Evolutionary conservation across 2,329 filamentous ascomycete genomes (phyloP).

Genomic region (Exophiala xenobiotica): DNA sequence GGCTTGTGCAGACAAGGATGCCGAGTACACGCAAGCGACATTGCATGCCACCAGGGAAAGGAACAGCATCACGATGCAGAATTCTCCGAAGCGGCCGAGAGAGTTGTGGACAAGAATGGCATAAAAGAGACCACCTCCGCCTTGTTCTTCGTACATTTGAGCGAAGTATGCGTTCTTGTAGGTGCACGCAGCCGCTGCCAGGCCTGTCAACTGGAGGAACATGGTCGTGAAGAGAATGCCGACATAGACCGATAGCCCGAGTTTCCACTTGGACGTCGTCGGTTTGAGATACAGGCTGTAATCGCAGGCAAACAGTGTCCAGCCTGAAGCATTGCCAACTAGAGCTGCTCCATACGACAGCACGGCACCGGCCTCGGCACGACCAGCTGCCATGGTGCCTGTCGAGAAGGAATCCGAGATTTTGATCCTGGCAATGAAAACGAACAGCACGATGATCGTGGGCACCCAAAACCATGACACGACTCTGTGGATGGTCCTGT

Average conservation of each 20-base stretch:
- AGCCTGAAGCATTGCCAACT: conserved; percentile 69
- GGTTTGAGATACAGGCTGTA: conserved; percentile 78
- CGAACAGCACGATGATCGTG: conserved; percentile 69
- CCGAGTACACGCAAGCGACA: conserved; percentile 71
- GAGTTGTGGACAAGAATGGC: conserved; percentile 60
- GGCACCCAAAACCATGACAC: conserved; percentile 76
- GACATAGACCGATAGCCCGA: conserved; percentile 68
- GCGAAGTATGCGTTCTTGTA: conserved; percentile 55
- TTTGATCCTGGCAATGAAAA: conserved; percentile 67
- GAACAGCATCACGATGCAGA: conserved; percentile 67
- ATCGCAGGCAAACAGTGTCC: conserved; percentile 73
- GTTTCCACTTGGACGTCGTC: conserved; percentile 56
- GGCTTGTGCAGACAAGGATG: conserved; percentile 66
- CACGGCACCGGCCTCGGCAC: conserved; percentile 58
- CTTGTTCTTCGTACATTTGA: conserved; percentile 55
- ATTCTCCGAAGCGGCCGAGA: conserved; percentile 68
- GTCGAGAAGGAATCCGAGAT: conserved; percentile 65
- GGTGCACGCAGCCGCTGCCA: conserved; percentile 67
- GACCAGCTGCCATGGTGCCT: conserved; percentile 60
- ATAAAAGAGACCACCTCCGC: conserved; percentile 66
- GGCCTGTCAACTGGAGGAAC: conserved; percentile 72
- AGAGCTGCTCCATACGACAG: conserved; percentile 67
- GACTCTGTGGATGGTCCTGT: conserved; percentile 74
- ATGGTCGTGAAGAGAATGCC: conserved; percentile 70
- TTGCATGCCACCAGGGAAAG: conserved; percentile 70